Percentiles rank a stretch among this genome's conserved stretches.
Conservation (phyloP, 192 early-diverging fungal genomes). For the Allomyces macrogynus region DNA sequence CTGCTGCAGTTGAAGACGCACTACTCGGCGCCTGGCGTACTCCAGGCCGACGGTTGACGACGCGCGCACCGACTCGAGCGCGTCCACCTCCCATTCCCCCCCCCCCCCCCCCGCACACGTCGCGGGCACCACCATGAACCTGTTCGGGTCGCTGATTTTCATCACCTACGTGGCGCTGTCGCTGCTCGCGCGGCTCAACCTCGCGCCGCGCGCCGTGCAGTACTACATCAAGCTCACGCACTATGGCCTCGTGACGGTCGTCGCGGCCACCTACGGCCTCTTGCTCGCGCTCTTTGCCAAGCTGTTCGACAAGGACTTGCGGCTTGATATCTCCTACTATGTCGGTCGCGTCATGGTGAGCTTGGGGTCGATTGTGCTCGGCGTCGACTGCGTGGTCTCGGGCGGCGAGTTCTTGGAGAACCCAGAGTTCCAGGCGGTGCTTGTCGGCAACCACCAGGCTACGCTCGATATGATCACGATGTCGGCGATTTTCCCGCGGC, state of each 20-base stretch:
- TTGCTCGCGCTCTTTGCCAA: not conserved
- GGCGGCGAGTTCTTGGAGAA: not conserved
- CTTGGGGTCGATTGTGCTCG: not conserved
- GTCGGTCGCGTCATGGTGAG: not conserved
- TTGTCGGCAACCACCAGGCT: not conserved
- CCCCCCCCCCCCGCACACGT: too few species aligned
- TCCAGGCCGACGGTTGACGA: too few species aligned
- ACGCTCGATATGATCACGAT: not conserved
- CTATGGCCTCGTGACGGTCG: not conserved
- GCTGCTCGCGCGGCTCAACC: not conserved
- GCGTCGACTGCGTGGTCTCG: not conserved
- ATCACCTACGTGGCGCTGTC: not conserved
- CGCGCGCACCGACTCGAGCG: too few species aligned
- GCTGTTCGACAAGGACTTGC: not conserved
- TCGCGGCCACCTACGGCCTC: too few species aligned
- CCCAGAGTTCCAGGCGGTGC: not conserved
- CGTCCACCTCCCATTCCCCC: too few species aligned
- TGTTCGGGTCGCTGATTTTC: too few species aligned
- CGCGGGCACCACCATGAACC: too few species aligned
- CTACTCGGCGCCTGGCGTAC: too few species aligned
- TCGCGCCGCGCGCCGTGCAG: not conserved
- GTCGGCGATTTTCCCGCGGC: not conserved
- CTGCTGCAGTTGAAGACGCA: too few species aligned
- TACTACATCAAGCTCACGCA: not conserved
- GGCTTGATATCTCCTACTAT: not conserved